Evolutionary conservation across 2,329 filamentous ascomycete genomes (phyloP).

Genomic region (Fusarium globosum): DNA sequence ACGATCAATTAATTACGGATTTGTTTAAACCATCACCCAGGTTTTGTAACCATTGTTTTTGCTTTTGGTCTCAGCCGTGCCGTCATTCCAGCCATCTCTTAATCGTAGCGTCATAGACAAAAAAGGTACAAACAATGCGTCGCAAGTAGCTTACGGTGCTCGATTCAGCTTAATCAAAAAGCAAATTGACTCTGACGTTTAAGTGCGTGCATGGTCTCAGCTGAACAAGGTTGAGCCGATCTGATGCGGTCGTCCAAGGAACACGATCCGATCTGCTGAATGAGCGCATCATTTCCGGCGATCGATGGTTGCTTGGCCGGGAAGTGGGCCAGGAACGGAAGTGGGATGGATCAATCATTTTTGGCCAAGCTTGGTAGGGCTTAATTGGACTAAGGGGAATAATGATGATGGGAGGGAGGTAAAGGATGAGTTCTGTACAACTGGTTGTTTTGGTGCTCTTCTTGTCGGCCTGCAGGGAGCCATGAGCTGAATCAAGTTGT

Average conservation of each 20-base stretch:
- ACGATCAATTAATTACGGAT: neutral
- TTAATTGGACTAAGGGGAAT: neutral
- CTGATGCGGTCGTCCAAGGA: slow-evolving; percentile 27
- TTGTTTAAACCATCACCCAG: neutral
- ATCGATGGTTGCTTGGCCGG: slow-evolving; percentile 11
- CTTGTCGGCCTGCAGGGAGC: neutral
- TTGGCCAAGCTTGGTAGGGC: neutral
- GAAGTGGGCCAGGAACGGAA: slow-evolving; percentile 21
- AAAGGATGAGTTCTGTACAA: neutral
- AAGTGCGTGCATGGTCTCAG: slow-evolving; percentile 27
- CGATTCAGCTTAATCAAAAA: neutral
- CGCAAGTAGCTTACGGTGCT: slow-evolving; percentile 9
- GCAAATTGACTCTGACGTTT: slow-evolving; percentile 10
- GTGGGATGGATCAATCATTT: neutral
- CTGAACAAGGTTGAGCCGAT: slow-evolving; percentile 3
- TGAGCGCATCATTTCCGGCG: slow-evolving; percentile 32
- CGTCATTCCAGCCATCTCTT: slow-evolving; percentile 30
- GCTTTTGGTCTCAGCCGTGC: slow-evolving; percentile 27
- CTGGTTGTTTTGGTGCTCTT: neutral
- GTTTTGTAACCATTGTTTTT: slow-evolving; percentile 22
- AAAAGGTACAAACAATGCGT: neutral
- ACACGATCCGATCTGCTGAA: slow-evolving; percentile 23
- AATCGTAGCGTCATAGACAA: slow-evolving; percentile 38
- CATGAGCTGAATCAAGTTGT: neutral
- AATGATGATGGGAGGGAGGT: neutral